Evolutionary conservation across 441 rosid genomes (phyloP), one percentile per base, ranked within the genome.

Genomic region (Erodium chrysanthum): DNA sequence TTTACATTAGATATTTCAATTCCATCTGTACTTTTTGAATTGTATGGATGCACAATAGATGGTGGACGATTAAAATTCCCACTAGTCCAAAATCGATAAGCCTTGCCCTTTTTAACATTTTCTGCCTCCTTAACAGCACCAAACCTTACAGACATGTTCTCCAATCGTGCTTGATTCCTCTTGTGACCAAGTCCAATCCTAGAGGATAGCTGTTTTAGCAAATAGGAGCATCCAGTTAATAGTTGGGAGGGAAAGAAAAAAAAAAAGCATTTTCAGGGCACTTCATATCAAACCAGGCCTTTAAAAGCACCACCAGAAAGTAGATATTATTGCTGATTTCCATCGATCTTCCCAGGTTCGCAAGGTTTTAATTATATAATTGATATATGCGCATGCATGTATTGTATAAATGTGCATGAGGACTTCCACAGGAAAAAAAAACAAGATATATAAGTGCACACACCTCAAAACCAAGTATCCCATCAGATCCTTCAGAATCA

Each of bases 151-250:
- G 85, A 75, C 83, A 94, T 81, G 77, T 79, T 88, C 68, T 77
- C 68, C 74, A 88, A 72, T 75, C 96, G 84, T 78, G 87, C 74
- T 72, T 91, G 84, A 81, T 84, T 86, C 82, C 74, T 88, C 77
- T 94, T 94, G 79, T 87, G 88, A 74, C 85, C 88, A 78, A 94
- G 76, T 46, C 94, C 92, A 81, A 88, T 92, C 81, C 88, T 89
- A 69, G 79, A 86, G 65, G 88, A 87, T 25, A 88, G 90, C 96
- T 94, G 86, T 63, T 71, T 63, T 58, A 72, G 73, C 48, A 50
- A 59, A 61, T 22, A 71, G 59, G 68, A 58, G 70, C 48, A 73
- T 48, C 68, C 33, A 68, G 66, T 58, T 3, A 58, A 58, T 58
- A 58, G 29, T 58, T 3, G 29, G 63, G 63, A 58, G 63, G 27